Percentiles rank a stretch among this genome's conserved stretches.
Evolutionary conservation across 2,329 filamentous ascomycete species (phyloP).

Genomic region (Metarhizium humberi): DNA sequence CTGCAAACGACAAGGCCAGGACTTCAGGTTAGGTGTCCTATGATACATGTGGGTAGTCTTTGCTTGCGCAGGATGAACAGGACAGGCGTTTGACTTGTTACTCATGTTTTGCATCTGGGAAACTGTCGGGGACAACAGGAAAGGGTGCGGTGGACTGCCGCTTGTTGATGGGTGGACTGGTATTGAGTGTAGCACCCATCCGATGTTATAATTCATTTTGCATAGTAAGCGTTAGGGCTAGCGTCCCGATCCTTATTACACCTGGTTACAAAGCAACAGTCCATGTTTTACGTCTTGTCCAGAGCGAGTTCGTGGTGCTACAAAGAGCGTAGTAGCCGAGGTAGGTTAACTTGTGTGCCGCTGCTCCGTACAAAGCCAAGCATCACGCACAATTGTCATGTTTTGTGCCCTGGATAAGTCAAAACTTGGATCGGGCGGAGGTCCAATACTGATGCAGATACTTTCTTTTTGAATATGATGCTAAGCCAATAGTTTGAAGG

Average conservation of each 20-base stretch:
- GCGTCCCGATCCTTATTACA: not conserved
- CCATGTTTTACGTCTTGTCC: not conserved
- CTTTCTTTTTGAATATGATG: no score
- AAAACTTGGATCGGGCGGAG: no score
- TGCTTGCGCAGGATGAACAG: not conserved
- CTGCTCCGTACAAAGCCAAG: no score
- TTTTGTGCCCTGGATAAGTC: no score
- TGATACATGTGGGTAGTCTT: not conserved
- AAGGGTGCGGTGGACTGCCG: not conserved
- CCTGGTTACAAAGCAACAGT: not conserved
- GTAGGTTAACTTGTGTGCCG: no score
- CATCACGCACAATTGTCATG: no score
- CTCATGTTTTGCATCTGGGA: not conserved
- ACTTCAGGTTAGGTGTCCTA: not conserved
- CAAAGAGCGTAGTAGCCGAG: not conserved
- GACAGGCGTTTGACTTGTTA: not conserved
- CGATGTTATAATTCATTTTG: slow-evolving; percentile 2
- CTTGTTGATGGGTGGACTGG: not conserved
- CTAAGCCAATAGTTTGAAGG: no score
- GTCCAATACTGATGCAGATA: no score
- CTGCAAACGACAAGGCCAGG: not conserved
- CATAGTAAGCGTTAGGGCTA: slow-evolving; percentile 2
- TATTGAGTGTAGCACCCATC: not conserved
- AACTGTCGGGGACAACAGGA: not conserved
- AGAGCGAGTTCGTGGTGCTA: not conserved